Evolutionary conservation across 163 green algal genomes (phyloP), one percentile per base, ranked within the genome.

Genomic region (Scenedesmus sp.): DNA sequence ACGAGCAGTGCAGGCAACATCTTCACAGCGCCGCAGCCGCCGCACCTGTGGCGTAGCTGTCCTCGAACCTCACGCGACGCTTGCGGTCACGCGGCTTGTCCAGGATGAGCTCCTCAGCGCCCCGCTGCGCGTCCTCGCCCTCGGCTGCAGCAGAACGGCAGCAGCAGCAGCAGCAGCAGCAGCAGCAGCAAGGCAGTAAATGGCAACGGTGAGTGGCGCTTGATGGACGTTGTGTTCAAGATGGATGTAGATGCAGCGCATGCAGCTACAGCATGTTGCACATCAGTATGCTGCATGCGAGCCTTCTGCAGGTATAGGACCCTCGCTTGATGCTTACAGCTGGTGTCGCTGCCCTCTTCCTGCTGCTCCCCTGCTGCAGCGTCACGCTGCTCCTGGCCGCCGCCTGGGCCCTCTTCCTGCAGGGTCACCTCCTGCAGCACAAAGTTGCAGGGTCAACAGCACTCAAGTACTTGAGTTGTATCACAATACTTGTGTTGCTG

Each of bases 21-120:
- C 82, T n/a, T 52, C 54, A 10, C 83, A 20, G 16, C 54, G 1
- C 10, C 55, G 10, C 18, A 18, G 20, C 59, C 70, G 67, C 6
- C 66, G 18, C 15, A 62, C 81, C 62, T 34, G 84, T 66, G n/a
- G 23, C 52, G 10, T 57, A 83, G 54, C 73, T 46, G 34, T 73
- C 60, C 59, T 91, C 57, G 54, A 91, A 91, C 12, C 87, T 66
- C 52, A 92, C 82, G 64, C 89, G 82, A 9, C 82, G 60, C 55
- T 92, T 92, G 52, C 81, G 46, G 7, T 84, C 77, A 12, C 74
- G 56, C 16, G 46, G 59, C 15, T 34, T 20, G 74, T 91, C 87
- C 26, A 91, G 26, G 56, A 91, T 91, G 4, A 87, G 82, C n/a
- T 70, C 56, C 20, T 89, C 64, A 18, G 85, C 34, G 3, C 56